These are phyloP conservation scores for Diaporthe sp. DNA, from an alignment of 2,329 filamentous ascomycete species.

Conservation along the genomic window DNA sequence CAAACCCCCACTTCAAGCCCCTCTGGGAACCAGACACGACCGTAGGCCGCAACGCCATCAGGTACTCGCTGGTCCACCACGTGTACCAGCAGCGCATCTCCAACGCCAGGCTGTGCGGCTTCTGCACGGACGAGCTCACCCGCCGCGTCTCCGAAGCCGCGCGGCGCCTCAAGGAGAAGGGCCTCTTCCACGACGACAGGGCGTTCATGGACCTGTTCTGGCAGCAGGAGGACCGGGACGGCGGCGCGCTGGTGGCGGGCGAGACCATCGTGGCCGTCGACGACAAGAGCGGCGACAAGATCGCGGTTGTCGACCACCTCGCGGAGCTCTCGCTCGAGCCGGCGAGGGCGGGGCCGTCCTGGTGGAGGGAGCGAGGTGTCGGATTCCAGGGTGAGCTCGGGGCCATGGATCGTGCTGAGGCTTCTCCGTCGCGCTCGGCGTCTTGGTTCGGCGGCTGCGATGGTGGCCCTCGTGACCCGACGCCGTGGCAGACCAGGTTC, in stretches of 20 bases:
- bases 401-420: background rate
- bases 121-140: background rate
- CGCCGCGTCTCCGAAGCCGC: background rate
- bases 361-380: background rate
- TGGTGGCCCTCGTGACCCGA: background rate
- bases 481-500: background rate
- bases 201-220: background rate
- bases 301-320: background rate
- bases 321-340: background rate
- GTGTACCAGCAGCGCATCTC: background rate
- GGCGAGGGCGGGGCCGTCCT: rapidly evolving
- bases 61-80: background rate
- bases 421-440: background rate
- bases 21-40: background rate
- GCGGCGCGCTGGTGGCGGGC: background rate
- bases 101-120: background rate
- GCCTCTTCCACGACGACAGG: background rate
- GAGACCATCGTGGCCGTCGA: background rate
- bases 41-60: background rate
- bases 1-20: background rate
- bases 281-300: background rate
- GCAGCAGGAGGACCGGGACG: background rate
- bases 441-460: background rate
- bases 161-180: background rate
- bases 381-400: background rate